Percentiles rank a stretch among this genome's conserved stretches.
Conservation (phyloP, 2,329 filamentous ascomycete genomes). For the Xylaria hypoxylon region DNA sequence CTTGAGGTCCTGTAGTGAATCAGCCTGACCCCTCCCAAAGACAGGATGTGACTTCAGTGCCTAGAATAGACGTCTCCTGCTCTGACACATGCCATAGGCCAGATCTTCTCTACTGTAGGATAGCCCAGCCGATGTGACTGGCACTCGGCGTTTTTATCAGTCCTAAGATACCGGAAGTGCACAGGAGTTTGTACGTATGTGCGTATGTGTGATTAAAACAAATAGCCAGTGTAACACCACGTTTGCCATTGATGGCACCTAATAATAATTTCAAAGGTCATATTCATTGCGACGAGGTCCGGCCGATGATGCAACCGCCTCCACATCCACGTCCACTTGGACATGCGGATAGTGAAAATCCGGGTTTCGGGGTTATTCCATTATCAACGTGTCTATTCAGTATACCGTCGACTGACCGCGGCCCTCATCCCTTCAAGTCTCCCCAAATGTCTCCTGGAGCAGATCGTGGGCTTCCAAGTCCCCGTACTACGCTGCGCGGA, state of each 20-base stretch:
- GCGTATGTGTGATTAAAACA: constrained; percentile 14
- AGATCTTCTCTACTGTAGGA: neutral
- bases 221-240: constrained; percentile 8
- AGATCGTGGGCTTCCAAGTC: constrained; percentile 12
- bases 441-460: neutral
- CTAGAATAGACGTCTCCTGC: constrained; percentile 6
- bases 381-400: constrained; percentile 15
- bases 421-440: neutral
- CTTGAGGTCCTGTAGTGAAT: neutral
- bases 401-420: constrained; percentile 1
- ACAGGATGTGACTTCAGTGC: constrained; percentile 9
- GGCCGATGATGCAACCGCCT: constrained; percentile 28
- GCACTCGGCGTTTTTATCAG: constrained; percentile 11
- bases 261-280: constrained; percentile 13
- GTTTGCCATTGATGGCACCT: constrained; percentile 20
- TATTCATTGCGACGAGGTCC: constrained; percentile 13
- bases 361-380: constrained; percentile 25
- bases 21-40: neutral
- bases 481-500: constrained; percentile 17
- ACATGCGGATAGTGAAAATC: constrained; percentile 10
- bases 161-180: constrained; percentile 1
- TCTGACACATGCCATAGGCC: constrained; percentile 10
- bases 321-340: neutral
- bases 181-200: constrained; percentile 5
- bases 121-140: constrained; percentile 11